Evolutionary conservation across 768 basidiomycete species (phyloP).

Genomic region (Rhodotorula paludigena): DNA sequence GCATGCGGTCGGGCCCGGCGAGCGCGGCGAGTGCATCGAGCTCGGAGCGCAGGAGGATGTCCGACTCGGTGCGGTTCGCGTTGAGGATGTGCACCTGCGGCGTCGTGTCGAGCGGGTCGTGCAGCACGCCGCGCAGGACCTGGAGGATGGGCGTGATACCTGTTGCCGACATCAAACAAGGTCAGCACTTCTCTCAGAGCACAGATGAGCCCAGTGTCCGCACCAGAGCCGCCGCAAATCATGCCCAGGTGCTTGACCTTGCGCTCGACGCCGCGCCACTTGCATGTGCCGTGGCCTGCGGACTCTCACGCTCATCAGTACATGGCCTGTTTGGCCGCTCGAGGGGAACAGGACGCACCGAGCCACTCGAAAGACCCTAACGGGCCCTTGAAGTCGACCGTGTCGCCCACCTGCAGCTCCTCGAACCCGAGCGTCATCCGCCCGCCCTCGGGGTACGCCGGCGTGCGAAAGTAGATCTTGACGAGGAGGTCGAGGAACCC

Average conservation of each 20-base stretch:
- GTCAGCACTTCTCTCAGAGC: too few species aligned
- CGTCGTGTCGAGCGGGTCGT: slow-evolving; percentile 48
- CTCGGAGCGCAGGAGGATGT: slow-evolving; percentile 56
- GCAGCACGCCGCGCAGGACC: slow-evolving; percentile 54
- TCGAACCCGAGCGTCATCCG: slow-evolving; percentile 55
- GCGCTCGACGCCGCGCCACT: slow-evolving; percentile 48
- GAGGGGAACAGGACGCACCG: slow-evolving; percentile 44
- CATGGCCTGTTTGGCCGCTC: too few species aligned
- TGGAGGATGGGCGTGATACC: slow-evolving; percentile 61
- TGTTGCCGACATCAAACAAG: slow-evolving; percentile 22
- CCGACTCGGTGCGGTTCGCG: slow-evolving; percentile 53
- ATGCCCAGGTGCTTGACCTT: slow-evolving; percentile 53
- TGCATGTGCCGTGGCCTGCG: slow-evolving; percentile 45
- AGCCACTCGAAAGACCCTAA: slow-evolving; percentile 58
- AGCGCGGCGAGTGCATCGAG: slow-evolving; percentile 50
- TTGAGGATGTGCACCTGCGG: slow-evolving; percentile 54
- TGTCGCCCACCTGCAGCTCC: slow-evolving; percentile 54
- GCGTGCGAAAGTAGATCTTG: slow-evolving; percentile 45
- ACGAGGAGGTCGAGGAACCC: slow-evolving; percentile 57
- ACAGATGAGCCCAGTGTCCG: slow-evolving; percentile 23
- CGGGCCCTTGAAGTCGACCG: slow-evolving; percentile 59
- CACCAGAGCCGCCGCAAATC: slow-evolving; percentile 59
- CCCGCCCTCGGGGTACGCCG: slow-evolving; percentile 50
- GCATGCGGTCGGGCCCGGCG: slow-evolving; percentile 40
- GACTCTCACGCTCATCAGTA: not conserved